Conservation (phyloP, 177 flowering plant genomes). For the Telopea speciosissima region DNA sequence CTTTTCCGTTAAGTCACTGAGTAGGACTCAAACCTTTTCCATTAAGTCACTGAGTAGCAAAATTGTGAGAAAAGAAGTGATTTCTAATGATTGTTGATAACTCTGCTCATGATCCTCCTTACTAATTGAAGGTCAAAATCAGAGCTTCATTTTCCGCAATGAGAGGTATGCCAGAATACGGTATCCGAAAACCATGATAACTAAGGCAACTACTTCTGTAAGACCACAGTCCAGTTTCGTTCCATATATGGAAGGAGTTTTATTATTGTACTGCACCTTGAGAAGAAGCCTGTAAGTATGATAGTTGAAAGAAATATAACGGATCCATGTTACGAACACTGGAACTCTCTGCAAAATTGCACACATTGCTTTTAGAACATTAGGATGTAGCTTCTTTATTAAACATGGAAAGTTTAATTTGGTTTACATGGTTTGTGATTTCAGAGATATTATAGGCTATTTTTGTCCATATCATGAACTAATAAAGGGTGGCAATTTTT, state of each 20-base stretch:
- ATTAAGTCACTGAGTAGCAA: not conserved
- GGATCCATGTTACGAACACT: constrained; percentile 81
- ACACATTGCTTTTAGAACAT: constrained; percentile 1
- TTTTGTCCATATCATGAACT: too few relatives aligned
- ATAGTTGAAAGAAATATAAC: constrained; percentile 89
- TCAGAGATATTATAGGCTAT: too few relatives aligned
- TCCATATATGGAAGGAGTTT: constrained; percentile 36
- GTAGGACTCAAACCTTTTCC: not conserved
- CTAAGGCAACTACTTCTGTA: constrained; percentile 53
- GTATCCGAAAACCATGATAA: constrained; percentile 81
- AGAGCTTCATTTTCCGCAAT: constrained; percentile 60
- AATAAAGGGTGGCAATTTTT: too few relatives aligned
- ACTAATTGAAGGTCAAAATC: constrained; percentile 12
- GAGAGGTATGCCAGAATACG: constrained; percentile 84
- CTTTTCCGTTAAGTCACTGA: not conserved
- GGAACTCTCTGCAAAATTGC: constrained; percentile 77
- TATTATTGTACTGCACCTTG: constrained; percentile 70
- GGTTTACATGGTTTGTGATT: too few relatives aligned
- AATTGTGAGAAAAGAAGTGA: not conserved
- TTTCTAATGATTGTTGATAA: not conserved
- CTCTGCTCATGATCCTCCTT: not conserved
- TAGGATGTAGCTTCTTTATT: not conserved
- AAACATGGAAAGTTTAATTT: too few relatives aligned
- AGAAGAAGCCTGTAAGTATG: constrained; percentile 93
- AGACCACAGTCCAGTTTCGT: constrained; percentile 45